Conservation (phyloP, 345 rosid species). For the Hevea brasiliensis region DNA sequence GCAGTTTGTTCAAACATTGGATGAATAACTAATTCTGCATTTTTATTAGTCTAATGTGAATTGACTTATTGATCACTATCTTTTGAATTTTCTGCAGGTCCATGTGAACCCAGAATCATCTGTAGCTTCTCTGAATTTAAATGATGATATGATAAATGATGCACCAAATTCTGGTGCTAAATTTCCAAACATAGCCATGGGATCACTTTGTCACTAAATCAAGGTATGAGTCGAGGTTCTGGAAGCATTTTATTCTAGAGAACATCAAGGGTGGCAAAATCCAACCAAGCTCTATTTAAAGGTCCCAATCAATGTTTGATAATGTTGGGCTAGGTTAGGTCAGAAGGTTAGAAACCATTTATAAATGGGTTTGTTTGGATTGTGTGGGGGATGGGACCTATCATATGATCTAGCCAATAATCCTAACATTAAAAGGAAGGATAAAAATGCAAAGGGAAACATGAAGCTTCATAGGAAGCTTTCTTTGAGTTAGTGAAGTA, state of each 20-base stretch:
- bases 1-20: not conserved
- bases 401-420: too few relatives aligned
- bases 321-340: not conserved
- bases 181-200: slow-evolving; percentile 18
- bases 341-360: not conserved
- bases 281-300: too few relatives aligned
- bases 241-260: not conserved
- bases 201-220: slow-evolving; percentile 26
- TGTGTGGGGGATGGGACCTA: not conserved
- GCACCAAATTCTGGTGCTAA: slow-evolving; percentile 27
- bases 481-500: too few relatives aligned
- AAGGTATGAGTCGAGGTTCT: slow-evolving; percentile 35
- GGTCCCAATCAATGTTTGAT: not conserved
- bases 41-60: not conserved
- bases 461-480: too few relatives aligned
- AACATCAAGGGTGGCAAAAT: not conserved
- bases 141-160: slow-evolving; percentile 33
- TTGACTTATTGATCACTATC: not conserved
- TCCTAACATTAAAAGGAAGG: too few relatives aligned
- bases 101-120: slow-evolving; percentile 31
- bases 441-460: too few relatives aligned
- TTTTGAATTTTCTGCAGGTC: slow-evolving; percentile 32
- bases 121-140: slow-evolving; percentile 36
- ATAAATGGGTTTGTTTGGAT: not conserved
- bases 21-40: not conserved